Conservation (phyloP, 192 early-diverging fungal species). For the Borealophlyctis nickersoniae region DNA sequence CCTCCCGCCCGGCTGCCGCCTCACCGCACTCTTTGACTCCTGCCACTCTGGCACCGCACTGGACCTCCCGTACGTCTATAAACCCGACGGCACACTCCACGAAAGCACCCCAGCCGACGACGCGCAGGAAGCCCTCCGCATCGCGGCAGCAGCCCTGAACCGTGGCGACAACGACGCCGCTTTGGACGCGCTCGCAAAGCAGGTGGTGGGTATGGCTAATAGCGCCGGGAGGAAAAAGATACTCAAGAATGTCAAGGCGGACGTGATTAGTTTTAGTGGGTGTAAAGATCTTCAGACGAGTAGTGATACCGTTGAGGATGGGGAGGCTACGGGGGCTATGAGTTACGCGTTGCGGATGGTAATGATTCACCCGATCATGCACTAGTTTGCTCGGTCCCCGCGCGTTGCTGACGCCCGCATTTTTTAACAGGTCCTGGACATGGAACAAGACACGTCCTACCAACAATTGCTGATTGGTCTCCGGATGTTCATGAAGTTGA, state of each 20-base stretch:
- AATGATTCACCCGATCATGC: too few species aligned
- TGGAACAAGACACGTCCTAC: conserved; percentile 6
- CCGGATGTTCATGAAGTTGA: neutral
- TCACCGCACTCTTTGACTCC: conserved; percentile 72
- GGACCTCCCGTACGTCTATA: conserved; percentile 48
- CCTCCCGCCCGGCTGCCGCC: conserved; percentile 65
- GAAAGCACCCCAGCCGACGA: conserved; percentile 11
- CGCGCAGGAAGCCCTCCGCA: neutral
- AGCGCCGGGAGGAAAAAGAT: conserved; percentile 17
- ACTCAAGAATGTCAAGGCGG: too few species aligned
- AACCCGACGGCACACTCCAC: conserved; percentile 37
- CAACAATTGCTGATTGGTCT: neutral
- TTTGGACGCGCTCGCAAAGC: conserved; percentile 15
- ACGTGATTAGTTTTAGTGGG: conserved; percentile 67
- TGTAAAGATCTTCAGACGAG: conserved; percentile 70
- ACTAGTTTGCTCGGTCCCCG: too few species aligned
- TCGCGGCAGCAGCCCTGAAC: conserved; percentile 14
- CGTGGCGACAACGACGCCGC: conserved; percentile 27
- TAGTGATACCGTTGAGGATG: conserved; percentile 48
- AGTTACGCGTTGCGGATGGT: conserved; percentile 39
- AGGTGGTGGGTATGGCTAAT: conserved; percentile 9
- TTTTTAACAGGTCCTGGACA: conserved; percentile 25
- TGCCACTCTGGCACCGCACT: conserved; percentile 55
- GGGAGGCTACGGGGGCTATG: conserved; percentile 40
- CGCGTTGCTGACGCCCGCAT: conserved; percentile 34